Conservation (phyloP, 768 basidiomycete species). For the Phanerodontia chrysosporium region DNA sequence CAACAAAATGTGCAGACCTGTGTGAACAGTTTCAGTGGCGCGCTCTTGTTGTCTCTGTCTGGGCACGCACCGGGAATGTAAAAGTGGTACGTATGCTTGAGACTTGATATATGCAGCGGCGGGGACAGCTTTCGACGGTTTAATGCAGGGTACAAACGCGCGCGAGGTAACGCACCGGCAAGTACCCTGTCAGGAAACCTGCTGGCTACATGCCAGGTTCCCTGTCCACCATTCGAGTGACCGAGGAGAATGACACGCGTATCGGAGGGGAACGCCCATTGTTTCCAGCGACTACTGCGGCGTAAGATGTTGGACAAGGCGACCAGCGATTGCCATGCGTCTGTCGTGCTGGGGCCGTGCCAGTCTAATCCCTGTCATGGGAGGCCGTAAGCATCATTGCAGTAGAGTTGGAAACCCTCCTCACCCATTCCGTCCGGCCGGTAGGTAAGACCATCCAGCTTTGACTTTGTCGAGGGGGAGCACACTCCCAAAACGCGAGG, state of each 20-base stretch:
- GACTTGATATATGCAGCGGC: constrained; percentile 86
- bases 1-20: constrained; percentile 72
- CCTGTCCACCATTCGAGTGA: constrained; percentile 93
- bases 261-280: constrained; percentile 34
- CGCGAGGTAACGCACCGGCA: constrained; percentile 39
- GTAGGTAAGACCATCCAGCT: constrained; percentile 81
- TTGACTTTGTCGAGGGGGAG: constrained; percentile 51
- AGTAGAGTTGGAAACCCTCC: constrained; percentile 1
- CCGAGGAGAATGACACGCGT: constrained; percentile 68
- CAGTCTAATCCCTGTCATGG: constrained; percentile 75
- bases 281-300: constrained; percentile 31
- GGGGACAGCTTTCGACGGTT: constrained; percentile 49
- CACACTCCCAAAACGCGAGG: constrained; percentile 55
- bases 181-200: constrained; percentile 74
- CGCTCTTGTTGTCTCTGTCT: no score
- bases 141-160: background rate
- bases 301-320: constrained; percentile 49
- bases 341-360: constrained; percentile 78
- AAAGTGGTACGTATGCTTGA: constrained; percentile 77
- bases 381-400: background rate
- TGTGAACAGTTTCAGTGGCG: background rate
- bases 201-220: constrained; percentile 75
- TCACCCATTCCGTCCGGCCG: constrained; percentile 83
- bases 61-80: constrained; percentile 51
- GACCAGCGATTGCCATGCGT: constrained; percentile 62